Evolutionary conservation across 495 filamentous ascomycete genomes (phyloP).

Genomic region (Aspergillus asperescens): DNA sequence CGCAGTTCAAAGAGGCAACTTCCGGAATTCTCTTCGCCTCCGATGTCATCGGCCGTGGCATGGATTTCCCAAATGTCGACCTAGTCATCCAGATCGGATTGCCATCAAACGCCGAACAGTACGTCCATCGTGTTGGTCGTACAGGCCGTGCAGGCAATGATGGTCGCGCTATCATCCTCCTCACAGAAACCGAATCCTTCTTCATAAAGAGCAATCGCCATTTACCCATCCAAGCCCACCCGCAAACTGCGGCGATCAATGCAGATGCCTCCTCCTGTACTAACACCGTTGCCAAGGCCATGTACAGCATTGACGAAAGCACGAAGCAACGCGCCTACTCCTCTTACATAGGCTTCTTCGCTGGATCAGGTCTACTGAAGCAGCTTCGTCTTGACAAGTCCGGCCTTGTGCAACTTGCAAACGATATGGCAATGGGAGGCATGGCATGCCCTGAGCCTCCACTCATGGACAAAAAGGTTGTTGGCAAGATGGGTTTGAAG

Average conservation of each 20-base stretch:
- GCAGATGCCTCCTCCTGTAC: constrained; percentile 21
- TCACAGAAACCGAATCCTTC: constrained; percentile 55
- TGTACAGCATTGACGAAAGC: constrained; percentile 42
- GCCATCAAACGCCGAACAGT: constrained; percentile 67
- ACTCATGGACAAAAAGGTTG: constrained; percentile 40
- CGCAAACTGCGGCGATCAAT: constrained; percentile 34
- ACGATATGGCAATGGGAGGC: constrained; percentile 38
- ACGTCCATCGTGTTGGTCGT: constrained; percentile 83
- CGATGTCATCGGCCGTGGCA: constrained; percentile 68
- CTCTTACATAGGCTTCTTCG: constrained; percentile 50
- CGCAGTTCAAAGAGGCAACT: constrained; percentile 53
- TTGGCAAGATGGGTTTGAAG: constrained; percentile 49
- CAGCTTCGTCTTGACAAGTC: constrained; percentile 36
- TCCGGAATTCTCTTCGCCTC: constrained; percentile 58
- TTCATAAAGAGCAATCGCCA: constrained; percentile 51
- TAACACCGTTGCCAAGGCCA: constrained; percentile 25
- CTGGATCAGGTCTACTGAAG: constrained; percentile 35
- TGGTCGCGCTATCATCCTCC: constrained; percentile 60
- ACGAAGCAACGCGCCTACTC: constrained; percentile 52
- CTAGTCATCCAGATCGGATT: constrained; percentile 82
- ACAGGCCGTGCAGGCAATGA: constrained; percentile 62
- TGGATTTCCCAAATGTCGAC: constrained; percentile 94
- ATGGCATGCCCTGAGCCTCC: constrained; percentile 46
- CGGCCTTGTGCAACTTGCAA: constrained; percentile 42
- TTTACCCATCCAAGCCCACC: constrained; percentile 52